Evolutionary conservation across 306 rosid genomes (phyloP).

Genomic region (Fragaria vesca): DNA sequence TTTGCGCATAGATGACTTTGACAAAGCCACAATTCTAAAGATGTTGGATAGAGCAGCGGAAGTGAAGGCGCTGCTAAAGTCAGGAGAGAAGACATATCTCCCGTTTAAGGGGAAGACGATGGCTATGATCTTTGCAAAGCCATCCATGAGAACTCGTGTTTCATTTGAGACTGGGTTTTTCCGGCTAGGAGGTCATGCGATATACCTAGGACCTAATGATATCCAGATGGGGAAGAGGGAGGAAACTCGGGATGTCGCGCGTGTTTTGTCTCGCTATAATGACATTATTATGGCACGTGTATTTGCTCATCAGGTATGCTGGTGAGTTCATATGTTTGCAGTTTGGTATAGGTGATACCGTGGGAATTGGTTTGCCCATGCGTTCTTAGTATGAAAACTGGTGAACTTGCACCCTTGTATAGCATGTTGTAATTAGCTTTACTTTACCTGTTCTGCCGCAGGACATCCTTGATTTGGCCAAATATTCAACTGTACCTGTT

Average conservation of each 20-base stretch:
- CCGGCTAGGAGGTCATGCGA: conserved; percentile 88
- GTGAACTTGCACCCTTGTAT: background rate
- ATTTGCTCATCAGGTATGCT: conserved; percentile 91
- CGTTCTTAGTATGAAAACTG: background rate
- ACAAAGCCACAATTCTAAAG: conserved; percentile 68
- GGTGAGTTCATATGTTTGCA: conserved; percentile 42
- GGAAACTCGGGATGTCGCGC: conserved; percentile 94
- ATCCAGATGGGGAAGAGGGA: conserved; percentile 98
- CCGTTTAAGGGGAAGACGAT: conserved; percentile 91
- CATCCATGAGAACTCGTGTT: conserved; percentile 93
- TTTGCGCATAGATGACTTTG: conserved; percentile 76
- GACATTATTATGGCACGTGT: conserved; percentile 96
- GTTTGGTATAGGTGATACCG: background rate
- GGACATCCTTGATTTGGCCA: conserved; percentile 94
- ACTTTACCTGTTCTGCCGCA: conserved; percentile 31
- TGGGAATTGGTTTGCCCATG: background rate
- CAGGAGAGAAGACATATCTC: conserved; percentile 77
- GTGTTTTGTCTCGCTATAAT: conserved; percentile 78
- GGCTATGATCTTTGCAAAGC: conserved; percentile 97
- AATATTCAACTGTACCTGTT: conserved; percentile 78
- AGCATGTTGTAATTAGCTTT: background rate
- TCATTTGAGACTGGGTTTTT: conserved; percentile 93
- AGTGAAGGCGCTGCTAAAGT: conserved; percentile 75
- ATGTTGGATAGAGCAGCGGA: conserved; percentile 76
- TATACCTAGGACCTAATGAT: conserved; percentile 86